phyloP scores from a whole-genome alignment of 202 grass and related monocot genomes.

The Panicum virgatum region DNA sequence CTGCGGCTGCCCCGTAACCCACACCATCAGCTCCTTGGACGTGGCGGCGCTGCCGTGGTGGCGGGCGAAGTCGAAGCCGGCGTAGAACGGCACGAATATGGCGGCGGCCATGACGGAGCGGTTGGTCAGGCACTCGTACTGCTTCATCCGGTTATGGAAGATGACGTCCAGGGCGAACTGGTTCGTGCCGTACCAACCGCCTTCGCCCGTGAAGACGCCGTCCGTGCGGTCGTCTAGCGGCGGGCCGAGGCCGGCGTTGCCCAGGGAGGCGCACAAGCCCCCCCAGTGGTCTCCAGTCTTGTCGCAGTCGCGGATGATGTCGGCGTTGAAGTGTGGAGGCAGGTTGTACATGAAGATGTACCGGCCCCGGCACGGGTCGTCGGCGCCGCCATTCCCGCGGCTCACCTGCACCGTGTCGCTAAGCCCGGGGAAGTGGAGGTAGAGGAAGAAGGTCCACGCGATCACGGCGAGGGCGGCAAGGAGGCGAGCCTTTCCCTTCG shows the following conservation, averaged over 20 bases:
- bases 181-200: background rate
- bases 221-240: background rate
- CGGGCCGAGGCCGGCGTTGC: background rate
- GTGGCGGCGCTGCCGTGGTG: background rate
- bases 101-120: background rate
- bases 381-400: background rate
- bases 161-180: background rate
- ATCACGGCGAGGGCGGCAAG: constrained; percentile 37
- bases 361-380: constrained; percentile 14
- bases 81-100: background rate
- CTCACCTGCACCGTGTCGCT: background rate
- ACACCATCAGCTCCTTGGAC: background rate
- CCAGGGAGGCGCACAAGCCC: background rate
- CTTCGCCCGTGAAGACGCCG: background rate
- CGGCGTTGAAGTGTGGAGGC: background rate
- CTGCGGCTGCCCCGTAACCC: background rate
- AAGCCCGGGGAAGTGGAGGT: constrained; percentile 54
- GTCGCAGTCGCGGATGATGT: background rate
- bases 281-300: background rate
- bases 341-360: background rate
- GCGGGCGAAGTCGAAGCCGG: background rate
- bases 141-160: constrained; percentile 9
- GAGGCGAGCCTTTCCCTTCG: constrained; percentile 32
- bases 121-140: background rate
- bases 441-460: constrained; percentile 57